Conservation (phyloP, 139 green algal species). For the Spirogloea muscicola region DNA sequence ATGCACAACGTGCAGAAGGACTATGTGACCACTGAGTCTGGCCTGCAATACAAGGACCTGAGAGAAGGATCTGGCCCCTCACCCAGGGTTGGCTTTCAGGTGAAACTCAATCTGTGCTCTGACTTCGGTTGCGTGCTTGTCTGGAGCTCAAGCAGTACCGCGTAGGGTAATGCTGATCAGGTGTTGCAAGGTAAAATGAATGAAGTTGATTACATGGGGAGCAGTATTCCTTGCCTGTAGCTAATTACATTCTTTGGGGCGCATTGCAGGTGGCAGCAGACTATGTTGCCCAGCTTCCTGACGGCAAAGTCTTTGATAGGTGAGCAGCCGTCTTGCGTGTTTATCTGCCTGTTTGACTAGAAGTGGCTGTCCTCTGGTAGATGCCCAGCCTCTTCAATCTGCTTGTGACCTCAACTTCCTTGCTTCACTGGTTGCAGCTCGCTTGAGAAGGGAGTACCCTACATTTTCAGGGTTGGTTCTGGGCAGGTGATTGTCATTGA, state of each 20-base stretch:
- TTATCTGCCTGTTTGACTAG: too few species aligned
- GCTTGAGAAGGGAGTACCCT: constrained; percentile 76
- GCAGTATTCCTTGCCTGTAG: neutral
- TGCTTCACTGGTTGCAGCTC: constrained; percentile 69
- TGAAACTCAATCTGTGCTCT: neutral
- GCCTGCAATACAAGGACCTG: constrained; percentile 89
- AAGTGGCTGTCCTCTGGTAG: too few species aligned
- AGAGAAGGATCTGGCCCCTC: constrained; percentile 63
- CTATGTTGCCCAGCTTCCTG: constrained; percentile 83
- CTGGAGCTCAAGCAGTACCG: neutral
- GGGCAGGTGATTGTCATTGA: constrained; percentile 29
- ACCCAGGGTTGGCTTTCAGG: constrained; percentile 52
- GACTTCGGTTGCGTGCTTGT: constrained; percentile 10
- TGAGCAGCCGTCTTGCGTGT: too few species aligned
- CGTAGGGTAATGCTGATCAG: neutral
- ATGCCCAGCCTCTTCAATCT: too few species aligned
- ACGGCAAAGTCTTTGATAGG: constrained; percentile 43
- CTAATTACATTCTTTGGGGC: neutral
- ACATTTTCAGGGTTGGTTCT: constrained; percentile 77
- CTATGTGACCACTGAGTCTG: constrained; percentile 64
- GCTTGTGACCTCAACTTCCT: too few species aligned
- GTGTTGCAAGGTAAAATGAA: neutral
- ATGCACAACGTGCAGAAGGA: constrained; percentile 21
- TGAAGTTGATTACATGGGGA: neutral
- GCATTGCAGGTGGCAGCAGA: constrained; percentile 69